Evolutionary conservation across 2,329 filamentous ascomycete genomes (phyloP), one percentile per base, ranked within the genome.

Genomic region (Orbilia javanica): DNA sequence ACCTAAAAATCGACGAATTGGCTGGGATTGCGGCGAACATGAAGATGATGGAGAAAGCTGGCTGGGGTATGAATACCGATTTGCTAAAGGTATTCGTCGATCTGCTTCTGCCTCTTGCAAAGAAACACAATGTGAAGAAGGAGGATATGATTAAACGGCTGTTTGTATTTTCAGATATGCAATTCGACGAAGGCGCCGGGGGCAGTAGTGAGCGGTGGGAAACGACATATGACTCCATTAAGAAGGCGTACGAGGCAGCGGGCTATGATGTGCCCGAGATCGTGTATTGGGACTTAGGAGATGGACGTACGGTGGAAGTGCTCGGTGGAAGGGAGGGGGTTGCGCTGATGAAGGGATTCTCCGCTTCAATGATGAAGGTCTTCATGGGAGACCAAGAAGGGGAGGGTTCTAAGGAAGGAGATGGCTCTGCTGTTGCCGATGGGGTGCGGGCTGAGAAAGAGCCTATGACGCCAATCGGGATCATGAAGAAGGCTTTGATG

Each of bases 151-250:
- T 90, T 15, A 89, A 89, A 83, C 86, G 87, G 3, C 81, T 90
- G 15, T 89, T 90, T 80, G 86, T 90, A 36, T 90, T 90, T 80
- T 87, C 84, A 52, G 88, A 89, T 81, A 90, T 90, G 88, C 88
- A 90, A 52, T 90, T 90, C 81, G 82, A 90, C 79, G 0, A 72
- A 0, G 85, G 78, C 2, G 36, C 63, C 1, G 3, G 15, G n/a
- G 8, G 46, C 29, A 4, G 7, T 18, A 31, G 27, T 10, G n/a
- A 10, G 15, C n/a, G 4, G 1, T 60, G 11, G 86, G 86, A 82
- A 81, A 86, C 85, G 0, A 87, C 86, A 1, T 88, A 86, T 80
- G 85, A 88, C 80, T 84, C 86, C 3, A 86, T 90, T 81, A 83
- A 86, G 81, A 76, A 75, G 20, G 82, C 83, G 46, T 90, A 85